These are phyloP conservation scores for Asterionellopsis glacialis DNA, from an alignment of 108 stramenopile species.

Conservation along the genomic window DNA sequence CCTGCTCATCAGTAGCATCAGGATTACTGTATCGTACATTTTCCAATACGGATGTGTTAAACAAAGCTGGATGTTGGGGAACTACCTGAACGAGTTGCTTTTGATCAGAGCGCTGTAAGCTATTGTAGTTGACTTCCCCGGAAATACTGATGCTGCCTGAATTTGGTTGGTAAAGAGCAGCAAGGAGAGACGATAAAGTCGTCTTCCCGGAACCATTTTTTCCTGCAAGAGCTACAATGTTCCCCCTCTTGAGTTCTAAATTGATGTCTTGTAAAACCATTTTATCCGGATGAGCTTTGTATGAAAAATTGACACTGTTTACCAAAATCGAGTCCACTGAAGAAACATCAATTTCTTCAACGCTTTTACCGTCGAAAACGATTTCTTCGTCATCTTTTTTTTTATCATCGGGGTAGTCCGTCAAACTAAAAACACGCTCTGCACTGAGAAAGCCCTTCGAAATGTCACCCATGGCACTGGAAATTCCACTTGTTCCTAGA, in stretches of 20 bases:
- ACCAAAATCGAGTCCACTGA: slow-evolving; percentile 49
- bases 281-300: slow-evolving; percentile 34
- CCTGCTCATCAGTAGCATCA: slow-evolving; percentile 43
- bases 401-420: slow-evolving; percentile 14
- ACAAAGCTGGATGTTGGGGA: slow-evolving; percentile 85
- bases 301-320: slow-evolving; percentile 63
- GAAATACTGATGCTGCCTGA: slow-evolving; percentile 4
- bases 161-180: slow-evolving; percentile 81
- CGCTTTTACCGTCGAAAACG: neutral
- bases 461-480: slow-evolving; percentile 60
- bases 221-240: slow-evolving; percentile 89
- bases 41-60: slow-evolving; percentile 62
- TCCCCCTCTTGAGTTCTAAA: slow-evolving; percentile 62
- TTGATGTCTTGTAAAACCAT: slow-evolving; percentile 64
- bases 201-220: slow-evolving; percentile 90
- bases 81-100: slow-evolving; percentile 82
- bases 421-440: slow-evolving; percentile 43
- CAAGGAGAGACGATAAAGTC: slow-evolving; percentile 77
- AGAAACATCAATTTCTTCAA: slow-evolving; percentile 11
- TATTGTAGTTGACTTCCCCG: slow-evolving; percentile 23
- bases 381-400: neutral
- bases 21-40: slow-evolving; percentile 79
- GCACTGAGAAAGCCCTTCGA: slow-evolving; percentile 61
- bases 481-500: slow-evolving; percentile 74
- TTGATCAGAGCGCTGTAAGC: slow-evolving; percentile 40